A percentile compares a stretch with the other conserved stretches of the same genome.
phyloP scores from a whole-genome alignment of 768 basidiomycete genomes.

The Auriculariales sp. region DNA sequence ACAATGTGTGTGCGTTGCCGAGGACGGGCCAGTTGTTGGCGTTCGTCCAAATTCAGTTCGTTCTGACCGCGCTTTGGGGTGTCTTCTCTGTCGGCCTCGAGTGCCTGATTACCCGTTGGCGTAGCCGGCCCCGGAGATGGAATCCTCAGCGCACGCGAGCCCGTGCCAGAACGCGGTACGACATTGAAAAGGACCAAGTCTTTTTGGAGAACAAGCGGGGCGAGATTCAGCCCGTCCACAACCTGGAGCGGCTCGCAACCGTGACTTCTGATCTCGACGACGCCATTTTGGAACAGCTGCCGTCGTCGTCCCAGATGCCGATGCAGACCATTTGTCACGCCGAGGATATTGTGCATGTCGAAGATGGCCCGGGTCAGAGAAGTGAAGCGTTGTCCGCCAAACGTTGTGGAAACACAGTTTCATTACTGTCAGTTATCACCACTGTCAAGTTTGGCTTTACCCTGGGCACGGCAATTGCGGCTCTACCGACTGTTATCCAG shows the following conservation, averaged over 20 bases:
- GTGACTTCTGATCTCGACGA: background rate
- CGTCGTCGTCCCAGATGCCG: background rate
- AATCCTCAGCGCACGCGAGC: background rate
- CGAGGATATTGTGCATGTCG: background rate
- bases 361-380: background rate
- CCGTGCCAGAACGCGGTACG: background rate
- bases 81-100: background rate
- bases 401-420: too few species aligned
- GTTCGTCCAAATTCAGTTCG: background rate
- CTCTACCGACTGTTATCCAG: background rate
- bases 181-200: background rate
- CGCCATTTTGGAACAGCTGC: background rate
- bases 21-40: background rate
- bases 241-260: background rate
- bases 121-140: background rate
- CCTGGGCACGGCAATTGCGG: background rate
- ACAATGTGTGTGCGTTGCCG: background rate
- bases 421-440: background rate
- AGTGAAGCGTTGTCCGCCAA: background rate
- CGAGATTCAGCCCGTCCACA: background rate
- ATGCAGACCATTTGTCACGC: background rate
- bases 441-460: background rate
- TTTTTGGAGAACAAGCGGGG: background rate
- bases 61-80: constrained; percentile 1
- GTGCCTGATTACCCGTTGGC: background rate